These are phyloP conservation scores for Candida coquimbonensis DNA, from an alignment of 805 yeast genomes.

Conservation along the genomic window DNA sequence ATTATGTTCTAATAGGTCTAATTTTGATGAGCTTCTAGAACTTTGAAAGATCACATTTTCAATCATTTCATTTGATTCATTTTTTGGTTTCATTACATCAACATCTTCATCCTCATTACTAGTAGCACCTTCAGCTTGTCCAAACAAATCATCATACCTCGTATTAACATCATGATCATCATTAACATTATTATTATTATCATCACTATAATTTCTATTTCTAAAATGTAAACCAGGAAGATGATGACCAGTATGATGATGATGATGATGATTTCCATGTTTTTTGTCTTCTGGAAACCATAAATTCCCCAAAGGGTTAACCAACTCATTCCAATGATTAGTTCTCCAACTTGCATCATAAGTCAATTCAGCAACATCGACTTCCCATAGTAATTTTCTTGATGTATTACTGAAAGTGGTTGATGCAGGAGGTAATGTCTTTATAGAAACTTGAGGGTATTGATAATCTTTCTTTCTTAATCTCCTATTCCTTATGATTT, in stretches of 20 bases:
- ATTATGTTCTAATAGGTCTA: conserved; percentile 9
- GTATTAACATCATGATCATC: neutral
- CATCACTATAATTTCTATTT: conserved; percentile 1
- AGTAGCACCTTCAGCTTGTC: conserved; percentile 7
- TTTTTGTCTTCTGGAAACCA: conserved; percentile 39
- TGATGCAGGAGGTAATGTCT: conserved; percentile 55
- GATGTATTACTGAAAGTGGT: conserved; percentile 48
- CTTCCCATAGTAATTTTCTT: conserved; percentile 53
- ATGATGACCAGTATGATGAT: conserved; percentile 3
- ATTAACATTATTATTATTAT: conserved; percentile 2
- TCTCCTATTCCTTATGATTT: conserved; percentile 67
- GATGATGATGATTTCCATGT: neutral
- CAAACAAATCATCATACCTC: conserved; percentile 20
- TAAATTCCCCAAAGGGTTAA: conserved; percentile 35
- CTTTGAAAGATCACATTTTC: neutral
- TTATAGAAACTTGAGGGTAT: conserved; percentile 36
- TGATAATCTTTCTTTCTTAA: conserved; percentile 46
- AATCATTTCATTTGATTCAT: neutral
- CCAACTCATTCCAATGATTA: conserved; percentile 47
- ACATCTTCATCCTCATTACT: neutral
- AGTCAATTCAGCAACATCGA: conserved; percentile 51
- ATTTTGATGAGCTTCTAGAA: conserved; percentile 9
- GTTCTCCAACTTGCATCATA: conserved; percentile 54
- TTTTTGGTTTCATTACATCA: neutral
- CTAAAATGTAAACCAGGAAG: conserved; percentile 2